phyloP scores from a whole-genome alignment of 2,329 filamentous ascomycete genomes.

The Colletotrichum sp. region DNA sequence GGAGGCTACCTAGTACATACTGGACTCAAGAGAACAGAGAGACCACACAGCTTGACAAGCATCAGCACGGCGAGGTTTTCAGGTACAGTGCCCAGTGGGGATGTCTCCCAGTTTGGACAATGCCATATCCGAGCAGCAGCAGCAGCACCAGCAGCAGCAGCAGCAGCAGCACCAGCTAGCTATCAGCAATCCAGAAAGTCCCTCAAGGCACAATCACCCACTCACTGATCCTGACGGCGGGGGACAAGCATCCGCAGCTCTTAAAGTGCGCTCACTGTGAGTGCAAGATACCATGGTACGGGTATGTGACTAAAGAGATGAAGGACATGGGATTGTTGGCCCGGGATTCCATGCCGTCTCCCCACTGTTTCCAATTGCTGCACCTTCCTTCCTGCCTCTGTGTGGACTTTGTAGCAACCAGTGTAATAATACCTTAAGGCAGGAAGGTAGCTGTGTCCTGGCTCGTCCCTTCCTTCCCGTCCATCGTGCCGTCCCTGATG shows the following conservation, averaged over 20 bases:
- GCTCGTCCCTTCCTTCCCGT: slow-evolving; percentile 14
- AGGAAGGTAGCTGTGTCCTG: not conserved
- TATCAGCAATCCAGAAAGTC: not conserved
- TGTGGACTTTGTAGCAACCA: not conserved
- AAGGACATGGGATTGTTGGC: not conserved
- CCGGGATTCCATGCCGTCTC: not conserved
- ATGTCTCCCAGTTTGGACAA: not conserved
- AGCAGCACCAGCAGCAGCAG: not conserved
- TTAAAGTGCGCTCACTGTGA: not conserved
- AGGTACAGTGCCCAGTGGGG: not conserved
- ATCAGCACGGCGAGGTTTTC: not conserved
- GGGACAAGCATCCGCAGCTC: not conserved
- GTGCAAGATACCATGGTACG: not conserved
- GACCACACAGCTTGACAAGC: not conserved
- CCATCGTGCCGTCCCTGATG: not conserved
- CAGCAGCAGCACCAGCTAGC: not conserved
- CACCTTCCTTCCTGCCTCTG: not conserved
- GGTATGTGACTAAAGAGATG: not conserved
- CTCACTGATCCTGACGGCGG: not conserved
- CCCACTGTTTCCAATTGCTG: not conserved
- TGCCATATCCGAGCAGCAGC: not conserved
- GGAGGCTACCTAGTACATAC: not conserved
- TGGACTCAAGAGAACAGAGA: not conserved
- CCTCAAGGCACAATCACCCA: not conserved
- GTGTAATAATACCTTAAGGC: not conserved